These are phyloP conservation scores for Monosporozyma yasuniensis DNA, from an alignment of 805 yeast species.

Conservation along the genomic window DNA sequence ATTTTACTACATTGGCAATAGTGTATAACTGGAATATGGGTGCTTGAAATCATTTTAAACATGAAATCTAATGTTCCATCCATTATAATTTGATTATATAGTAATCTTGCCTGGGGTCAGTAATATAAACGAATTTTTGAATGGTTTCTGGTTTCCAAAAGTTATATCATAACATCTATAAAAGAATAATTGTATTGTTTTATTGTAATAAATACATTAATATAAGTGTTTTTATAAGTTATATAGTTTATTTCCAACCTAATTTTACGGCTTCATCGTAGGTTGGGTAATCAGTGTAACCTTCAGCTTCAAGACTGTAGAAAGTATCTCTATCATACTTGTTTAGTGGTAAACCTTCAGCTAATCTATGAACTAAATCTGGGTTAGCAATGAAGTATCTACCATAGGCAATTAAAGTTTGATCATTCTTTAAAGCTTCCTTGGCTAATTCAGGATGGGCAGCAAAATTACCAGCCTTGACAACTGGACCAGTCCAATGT, in stretches of 20 bases:
- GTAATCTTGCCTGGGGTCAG: too few species aligned
- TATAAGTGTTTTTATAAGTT: not conserved
- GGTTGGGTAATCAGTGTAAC: constrained; percentile 39
- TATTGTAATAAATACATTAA: not conserved
- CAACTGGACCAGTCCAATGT: constrained; percentile 39
- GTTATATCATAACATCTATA: too few species aligned
- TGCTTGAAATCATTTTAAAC: too few species aligned
- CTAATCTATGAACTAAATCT: constrained; percentile 39
- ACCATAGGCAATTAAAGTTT: constrained; percentile 39
- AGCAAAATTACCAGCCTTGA: constrained; percentile 35
- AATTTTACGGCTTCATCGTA: constrained; percentile 21
- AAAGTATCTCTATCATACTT: constrained; percentile 42
- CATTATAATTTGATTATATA: too few species aligned
- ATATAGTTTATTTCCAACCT: constrained; percentile 6
- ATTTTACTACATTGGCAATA: too few species aligned
- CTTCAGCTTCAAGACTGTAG: constrained; percentile 32
- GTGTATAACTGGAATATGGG: too few species aligned
- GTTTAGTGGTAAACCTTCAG: constrained; percentile 33
- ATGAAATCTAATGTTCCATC: too few species aligned
- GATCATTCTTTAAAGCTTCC: constrained; percentile 35
- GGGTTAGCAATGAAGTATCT: constrained; percentile 48
- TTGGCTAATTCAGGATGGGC: constrained; percentile 22
- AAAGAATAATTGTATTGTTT: too few species aligned
- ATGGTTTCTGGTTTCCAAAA: too few species aligned
- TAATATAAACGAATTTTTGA: too few species aligned